These are phyloP conservation scores for Penicillium ochrochloron DNA, from an alignment of 495 filamentous ascomycete genomes.

Conservation along the genomic window DNA sequence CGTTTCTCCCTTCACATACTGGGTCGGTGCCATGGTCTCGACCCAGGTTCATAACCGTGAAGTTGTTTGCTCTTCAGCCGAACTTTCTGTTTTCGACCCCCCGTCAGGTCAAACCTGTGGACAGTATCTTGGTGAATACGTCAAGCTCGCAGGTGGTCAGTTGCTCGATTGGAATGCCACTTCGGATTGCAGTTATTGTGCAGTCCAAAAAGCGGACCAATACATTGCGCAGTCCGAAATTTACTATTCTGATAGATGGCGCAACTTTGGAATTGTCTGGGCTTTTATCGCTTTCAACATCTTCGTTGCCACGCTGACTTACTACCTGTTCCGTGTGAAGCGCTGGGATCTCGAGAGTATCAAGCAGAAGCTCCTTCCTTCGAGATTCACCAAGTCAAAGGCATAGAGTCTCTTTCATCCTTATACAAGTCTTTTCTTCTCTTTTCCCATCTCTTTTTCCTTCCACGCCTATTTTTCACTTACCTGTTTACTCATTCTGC, in stretches of 20 bases:
- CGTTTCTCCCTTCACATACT: conserved; percentile 58
- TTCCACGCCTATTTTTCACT: background rate
- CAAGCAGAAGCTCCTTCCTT: conserved; percentile 23
- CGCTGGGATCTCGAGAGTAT: conserved; percentile 32
- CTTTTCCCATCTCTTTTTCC: background rate
- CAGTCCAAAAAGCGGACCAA: conserved; percentile 45
- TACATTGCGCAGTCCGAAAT: conserved; percentile 41
- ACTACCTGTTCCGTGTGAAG: conserved; percentile 55
- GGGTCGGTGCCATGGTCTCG: conserved; percentile 59
- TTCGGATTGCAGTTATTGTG: conserved; percentile 47
- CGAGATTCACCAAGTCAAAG: conserved; percentile 3
- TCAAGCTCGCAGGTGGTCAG: conserved; percentile 29
- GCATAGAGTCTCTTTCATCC: background rate
- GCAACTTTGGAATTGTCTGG: conserved; percentile 58
- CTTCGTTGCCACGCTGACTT: conserved; percentile 47
- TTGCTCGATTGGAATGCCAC: conserved; percentile 45
- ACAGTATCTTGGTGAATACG: conserved; percentile 46
- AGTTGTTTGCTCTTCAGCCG: conserved; percentile 59
- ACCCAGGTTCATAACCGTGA: conserved; percentile 57
- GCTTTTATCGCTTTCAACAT: conserved; percentile 55
- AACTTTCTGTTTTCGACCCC: conserved; percentile 58
- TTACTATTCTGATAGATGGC: conserved; percentile 39
- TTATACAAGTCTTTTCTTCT: background rate
- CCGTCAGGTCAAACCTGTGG: conserved; percentile 54
- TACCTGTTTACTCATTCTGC: background rate